Evolutionary conservation across 805 yeast species (phyloP).

Genomic region (Wickerhamiella lipophila): DNA sequence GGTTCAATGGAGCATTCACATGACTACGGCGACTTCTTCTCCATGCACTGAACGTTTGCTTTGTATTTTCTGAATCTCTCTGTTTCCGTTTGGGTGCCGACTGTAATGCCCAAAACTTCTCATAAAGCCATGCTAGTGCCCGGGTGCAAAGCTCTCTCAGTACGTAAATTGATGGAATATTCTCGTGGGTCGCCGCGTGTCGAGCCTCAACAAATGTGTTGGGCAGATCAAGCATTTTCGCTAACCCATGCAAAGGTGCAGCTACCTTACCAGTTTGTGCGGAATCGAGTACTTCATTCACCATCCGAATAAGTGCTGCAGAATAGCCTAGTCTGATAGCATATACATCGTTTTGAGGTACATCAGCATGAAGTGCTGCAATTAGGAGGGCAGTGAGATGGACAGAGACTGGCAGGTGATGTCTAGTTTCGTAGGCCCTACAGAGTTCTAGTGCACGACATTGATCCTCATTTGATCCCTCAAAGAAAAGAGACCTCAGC

Average conservation of each 20-base stretch:
- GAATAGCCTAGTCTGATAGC: constrained; percentile 21
- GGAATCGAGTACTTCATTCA: constrained; percentile 83
- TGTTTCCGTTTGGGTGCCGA: constrained; percentile 8
- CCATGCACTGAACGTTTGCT: constrained; percentile 34
- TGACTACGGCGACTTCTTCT: constrained; percentile 40
- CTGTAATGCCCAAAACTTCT: constrained; percentile 50
- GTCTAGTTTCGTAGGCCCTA: constrained; percentile 22
- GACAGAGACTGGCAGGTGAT: constrained; percentile 21
- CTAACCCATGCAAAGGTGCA: constrained; percentile 63
- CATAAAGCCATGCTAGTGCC: constrained; percentile 66
- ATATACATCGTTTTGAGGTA: constrained; percentile 19
- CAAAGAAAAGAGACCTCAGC: constrained; percentile 17
- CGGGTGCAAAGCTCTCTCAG: constrained; percentile 45
- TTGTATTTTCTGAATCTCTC: constrained; percentile 16
- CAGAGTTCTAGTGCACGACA: constrained; percentile 18
- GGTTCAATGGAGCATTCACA: constrained; percentile 21
- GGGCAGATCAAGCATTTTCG: constrained; percentile 57
- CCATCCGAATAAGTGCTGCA: constrained; percentile 59
- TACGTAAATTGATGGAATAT: constrained; percentile 56
- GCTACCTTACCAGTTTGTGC: constrained; percentile 69
- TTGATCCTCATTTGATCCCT: constrained; percentile 16
- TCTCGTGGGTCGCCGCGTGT: constrained; percentile 85
- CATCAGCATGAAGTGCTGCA: constrained; percentile 19
- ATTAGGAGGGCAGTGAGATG: constrained; percentile 21
- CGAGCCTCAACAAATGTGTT: constrained; percentile 76